These are phyloP conservation scores for Aphanomyces stellatus DNA, from an alignment of 352 stramenopile species.

Conservation along the genomic window DNA sequence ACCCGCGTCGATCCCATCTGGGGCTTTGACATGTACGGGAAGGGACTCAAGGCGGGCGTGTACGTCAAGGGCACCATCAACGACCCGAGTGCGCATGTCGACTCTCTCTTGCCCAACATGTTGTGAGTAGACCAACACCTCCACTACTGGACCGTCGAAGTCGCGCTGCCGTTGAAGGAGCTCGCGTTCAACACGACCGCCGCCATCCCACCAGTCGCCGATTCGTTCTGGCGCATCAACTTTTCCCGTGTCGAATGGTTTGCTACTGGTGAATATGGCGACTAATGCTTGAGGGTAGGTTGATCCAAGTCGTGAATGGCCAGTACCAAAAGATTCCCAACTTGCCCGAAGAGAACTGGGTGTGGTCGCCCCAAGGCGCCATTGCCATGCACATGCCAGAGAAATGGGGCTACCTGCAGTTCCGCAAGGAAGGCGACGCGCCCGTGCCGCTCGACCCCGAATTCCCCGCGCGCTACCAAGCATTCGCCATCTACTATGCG, in stretches of 20 bases:
- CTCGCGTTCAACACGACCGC: constrained; percentile 35
- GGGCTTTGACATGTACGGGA: constrained; percentile 59
- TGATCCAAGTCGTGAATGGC: constrained; percentile 28
- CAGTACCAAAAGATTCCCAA: constrained; percentile 44
- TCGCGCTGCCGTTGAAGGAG: constrained; percentile 60
- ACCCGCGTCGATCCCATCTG: constrained; percentile 50
- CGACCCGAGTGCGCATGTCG: constrained; percentile 34
- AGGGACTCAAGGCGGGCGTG: constrained; percentile 39
- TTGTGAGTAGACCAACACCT: constrained; percentile 27
- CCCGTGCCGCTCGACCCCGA: constrained; percentile 30
- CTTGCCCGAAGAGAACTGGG: constrained; percentile 72
- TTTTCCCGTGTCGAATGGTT: constrained; percentile 82
- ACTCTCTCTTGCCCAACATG: background rate
- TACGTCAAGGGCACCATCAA: constrained; percentile 54
- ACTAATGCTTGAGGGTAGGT: too few relatives aligned
- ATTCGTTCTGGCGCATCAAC: constrained; percentile 75
- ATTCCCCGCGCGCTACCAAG: constrained; percentile 41
- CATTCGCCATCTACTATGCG: constrained; percentile 63
- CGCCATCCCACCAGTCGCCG: constrained; percentile 28
- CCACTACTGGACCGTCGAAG: constrained; percentile 74
- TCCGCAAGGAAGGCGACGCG: constrained; percentile 28
- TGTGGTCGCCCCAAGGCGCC: constrained; percentile 76
- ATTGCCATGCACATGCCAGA: constrained; percentile 86
- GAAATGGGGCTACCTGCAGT: constrained; percentile 85
- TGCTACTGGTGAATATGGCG: too few relatives aligned